phyloP scores from a whole-genome alignment of 768 basidiomycete species.

The Rhodocollybia butyracea region DNA sequence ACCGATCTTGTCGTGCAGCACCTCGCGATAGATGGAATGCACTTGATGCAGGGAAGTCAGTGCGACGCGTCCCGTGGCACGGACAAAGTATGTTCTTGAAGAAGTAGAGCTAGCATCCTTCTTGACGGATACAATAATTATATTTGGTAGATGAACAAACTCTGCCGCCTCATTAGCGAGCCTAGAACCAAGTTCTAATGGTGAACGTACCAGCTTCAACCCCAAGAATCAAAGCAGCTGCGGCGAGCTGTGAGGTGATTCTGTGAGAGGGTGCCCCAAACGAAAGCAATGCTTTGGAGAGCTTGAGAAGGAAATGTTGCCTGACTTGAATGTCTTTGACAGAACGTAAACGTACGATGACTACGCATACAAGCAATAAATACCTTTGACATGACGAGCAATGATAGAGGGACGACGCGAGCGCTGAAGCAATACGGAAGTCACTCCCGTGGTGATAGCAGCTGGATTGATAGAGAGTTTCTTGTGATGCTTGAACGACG shows the following conservation, averaged over 20 bases:
- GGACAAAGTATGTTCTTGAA: constrained; percentile 77
- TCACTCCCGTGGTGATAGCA: too few species aligned
- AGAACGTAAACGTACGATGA: not conserved
- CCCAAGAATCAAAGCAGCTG: constrained; percentile 75
- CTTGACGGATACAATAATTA: constrained; percentile 80
- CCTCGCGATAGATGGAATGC: constrained; percentile 81
- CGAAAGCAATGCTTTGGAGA: constrained; percentile 85
- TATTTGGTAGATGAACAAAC: constrained; percentile 79
- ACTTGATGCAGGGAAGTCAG: constrained; percentile 80
- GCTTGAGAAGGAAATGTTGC: constrained; percentile 75
- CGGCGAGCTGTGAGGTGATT: constrained; percentile 82
- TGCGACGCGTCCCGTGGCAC: constrained; percentile 75
- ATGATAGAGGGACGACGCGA: constrained; percentile 32
- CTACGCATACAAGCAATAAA: not conserved
- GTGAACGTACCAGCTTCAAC: constrained; percentile 55
- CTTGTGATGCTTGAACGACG: constrained; percentile 2
- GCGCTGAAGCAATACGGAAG: constrained; percentile 25
- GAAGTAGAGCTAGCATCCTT: constrained; percentile 69
- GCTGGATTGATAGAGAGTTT: constrained; percentile 1
- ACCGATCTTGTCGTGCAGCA: constrained; percentile 78
- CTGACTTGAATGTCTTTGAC: constrained; percentile 43
- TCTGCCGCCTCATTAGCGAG: constrained; percentile 28
- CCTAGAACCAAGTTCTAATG: not conserved
- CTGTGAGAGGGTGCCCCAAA: constrained; percentile 95
- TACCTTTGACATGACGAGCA: constrained; percentile 46